Conservation (phyloP, 345 rosid genomes). For the Corymbia maculata region DNA sequence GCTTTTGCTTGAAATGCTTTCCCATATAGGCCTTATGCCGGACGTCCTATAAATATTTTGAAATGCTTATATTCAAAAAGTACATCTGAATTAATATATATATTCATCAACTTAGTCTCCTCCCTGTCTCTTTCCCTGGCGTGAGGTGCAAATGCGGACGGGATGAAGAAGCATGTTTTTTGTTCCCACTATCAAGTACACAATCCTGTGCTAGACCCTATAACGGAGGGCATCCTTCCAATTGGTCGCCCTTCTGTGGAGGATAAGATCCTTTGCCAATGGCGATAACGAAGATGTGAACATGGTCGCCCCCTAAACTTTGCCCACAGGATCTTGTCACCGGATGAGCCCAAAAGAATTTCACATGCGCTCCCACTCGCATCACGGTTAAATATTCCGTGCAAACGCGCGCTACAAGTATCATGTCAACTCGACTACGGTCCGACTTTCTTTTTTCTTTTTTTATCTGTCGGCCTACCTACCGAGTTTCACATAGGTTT, state of each 20-base stretch:
- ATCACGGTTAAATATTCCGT: neutral
- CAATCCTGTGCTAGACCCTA: neutral
- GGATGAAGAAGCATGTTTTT: neutral
- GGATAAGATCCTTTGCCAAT: neutral
- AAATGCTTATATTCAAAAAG: neutral
- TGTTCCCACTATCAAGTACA: neutral
- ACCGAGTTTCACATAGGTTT: neutral
- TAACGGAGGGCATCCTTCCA: neutral
- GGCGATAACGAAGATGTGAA: slow-evolving; percentile 5
- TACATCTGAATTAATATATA: neutral
- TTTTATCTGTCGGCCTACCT: neutral
- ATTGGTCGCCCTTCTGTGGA: neutral
- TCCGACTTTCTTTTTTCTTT: neutral
- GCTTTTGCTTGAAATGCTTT: neutral
- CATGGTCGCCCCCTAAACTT: neutral
- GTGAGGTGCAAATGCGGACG: neutral
- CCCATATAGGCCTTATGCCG: neutral
- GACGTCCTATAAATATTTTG: neutral
- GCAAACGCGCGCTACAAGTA: neutral
- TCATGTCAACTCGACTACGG: neutral
- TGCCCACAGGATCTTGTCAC: neutral
- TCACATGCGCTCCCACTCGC: neutral
- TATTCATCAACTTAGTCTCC: neutral
- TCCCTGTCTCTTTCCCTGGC: neutral
- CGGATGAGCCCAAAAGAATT: neutral